Evolutionary conservation across 2,329 filamentous ascomycete genomes (phyloP), one percentile per base, ranked within the genome.

Genomic region (Pezicula neosporulosa): DNA sequence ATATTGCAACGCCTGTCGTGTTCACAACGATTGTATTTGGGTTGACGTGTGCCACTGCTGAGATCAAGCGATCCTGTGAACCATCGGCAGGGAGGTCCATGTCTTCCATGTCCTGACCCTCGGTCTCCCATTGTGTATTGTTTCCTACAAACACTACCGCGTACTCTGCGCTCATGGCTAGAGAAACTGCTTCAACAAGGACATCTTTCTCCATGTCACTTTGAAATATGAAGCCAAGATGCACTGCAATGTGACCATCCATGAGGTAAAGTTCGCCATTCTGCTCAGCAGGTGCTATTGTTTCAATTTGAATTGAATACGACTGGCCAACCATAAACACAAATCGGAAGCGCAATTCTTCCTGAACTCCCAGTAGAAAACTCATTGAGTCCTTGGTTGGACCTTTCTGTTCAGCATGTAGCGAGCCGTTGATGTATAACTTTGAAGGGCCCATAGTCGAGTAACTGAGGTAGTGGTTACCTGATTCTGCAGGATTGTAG

Each of bases 111-210:
- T 59, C 56, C 15, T 42, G 27, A 3, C 48, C 49, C 39, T 59
- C 51, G 7, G 47, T 51, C 21, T 59, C 55, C 51, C 47, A 53
- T 19, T 56, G 27, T 10, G 21, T 73, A 56, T 83, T 84, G 33
- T 85, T 70, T 8, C 82, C 82, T 9, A 80, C 77, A 54, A 83
- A 78, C 12, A 85, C 66, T 18, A 86, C 70, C 9, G 83, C 82
- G 53, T 83, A 76, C 37, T 85, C 80, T 1, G 76, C 75, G n/a
- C 75, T 70, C 55, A 73, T 72, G 12, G 83, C 83, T 10, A 77
- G 68, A 10, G 75, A 68, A 6, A 81, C 76, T 3, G 82, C 82
- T 55, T 80, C 60, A 10, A 49, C 55, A 7, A 63, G 36, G 16
- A 65, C 46, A 47, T 65, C 63, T 12, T 51, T 49, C 48, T 63